Percentiles rank a stretch among this genome's conserved stretches.
Evolutionary conservation across 257 asterid species (phyloP).

Genomic region (Buddleja alternifolia): DNA sequence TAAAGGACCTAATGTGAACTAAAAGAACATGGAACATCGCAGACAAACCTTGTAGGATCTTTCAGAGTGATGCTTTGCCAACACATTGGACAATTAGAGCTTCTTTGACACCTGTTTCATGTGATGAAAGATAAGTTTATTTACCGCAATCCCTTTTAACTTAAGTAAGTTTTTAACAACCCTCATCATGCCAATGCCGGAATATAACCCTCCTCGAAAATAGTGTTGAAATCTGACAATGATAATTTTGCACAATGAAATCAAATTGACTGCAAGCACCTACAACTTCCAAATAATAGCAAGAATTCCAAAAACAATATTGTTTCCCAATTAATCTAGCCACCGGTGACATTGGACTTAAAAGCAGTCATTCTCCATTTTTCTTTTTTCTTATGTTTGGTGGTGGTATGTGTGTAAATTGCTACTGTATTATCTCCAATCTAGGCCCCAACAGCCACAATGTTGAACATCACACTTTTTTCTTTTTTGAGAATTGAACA

Average conservation of each 20-base stretch:
- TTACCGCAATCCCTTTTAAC: constrained; percentile 4
- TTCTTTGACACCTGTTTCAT: constrained; percentile 84
- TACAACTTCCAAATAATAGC: background rate
- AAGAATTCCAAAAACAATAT: background rate
- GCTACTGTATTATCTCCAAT: no score
- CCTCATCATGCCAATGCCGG: constrained; percentile 11
- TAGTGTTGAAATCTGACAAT: background rate
- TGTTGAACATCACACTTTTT: no score
- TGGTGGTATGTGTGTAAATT: no score
- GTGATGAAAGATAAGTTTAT: constrained; percentile 27
- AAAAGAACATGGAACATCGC: constrained; percentile 24
- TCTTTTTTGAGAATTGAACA: no score
- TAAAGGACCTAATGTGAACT: constrained; percentile 8
- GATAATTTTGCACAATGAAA: background rate
- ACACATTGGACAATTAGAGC: constrained; percentile 98
- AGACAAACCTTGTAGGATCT: constrained; percentile 70
- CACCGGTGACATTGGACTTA: constrained; percentile 6
- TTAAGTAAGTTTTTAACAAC: background rate
- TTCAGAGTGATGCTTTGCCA: constrained; percentile 87
- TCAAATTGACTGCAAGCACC: background rate
- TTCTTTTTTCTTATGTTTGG: no score
- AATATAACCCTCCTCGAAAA: constrained; percentile 17
- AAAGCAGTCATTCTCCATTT: no score
- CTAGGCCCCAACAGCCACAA: no score
- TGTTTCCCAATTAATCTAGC: background rate